A percentile compares a stretch with the other conserved stretches of the same genome.
Conservation (phyloP, 148 eudicot genomes). For the Vaccinium corymbosum region DNA sequence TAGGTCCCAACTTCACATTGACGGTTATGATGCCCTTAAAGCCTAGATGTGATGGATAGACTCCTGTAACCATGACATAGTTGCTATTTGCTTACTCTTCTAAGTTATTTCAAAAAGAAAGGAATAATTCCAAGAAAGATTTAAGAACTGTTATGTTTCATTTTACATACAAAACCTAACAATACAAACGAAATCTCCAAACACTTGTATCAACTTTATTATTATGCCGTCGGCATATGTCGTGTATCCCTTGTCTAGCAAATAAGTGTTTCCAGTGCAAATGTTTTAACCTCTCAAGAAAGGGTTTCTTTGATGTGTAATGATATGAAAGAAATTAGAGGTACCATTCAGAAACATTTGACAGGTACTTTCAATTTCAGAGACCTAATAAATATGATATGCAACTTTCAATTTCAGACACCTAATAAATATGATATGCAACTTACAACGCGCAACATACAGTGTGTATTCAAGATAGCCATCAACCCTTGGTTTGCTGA, state of each 20-base stretch:
- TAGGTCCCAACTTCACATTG: not conserved
- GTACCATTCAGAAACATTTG: slow-evolving; percentile 7
- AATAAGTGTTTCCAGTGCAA: not conserved
- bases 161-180: not conserved
- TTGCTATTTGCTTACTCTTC: not conserved
- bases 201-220: not conserved
- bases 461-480: slow-evolving; percentile 36
- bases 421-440: slow-evolving; percentile 3
- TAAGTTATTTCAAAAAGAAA: not conserved
- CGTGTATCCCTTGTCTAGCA: not conserved
- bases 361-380: not conserved
- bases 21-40: not conserved
- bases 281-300: not conserved
- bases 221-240: not conserved
- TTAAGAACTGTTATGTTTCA: not conserved
- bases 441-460: slow-evolving; percentile 26
- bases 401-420: slow-evolving; percentile 7
- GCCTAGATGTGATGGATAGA: not conserved
- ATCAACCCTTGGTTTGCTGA: slow-evolving; percentile 32
- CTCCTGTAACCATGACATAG: not conserved
- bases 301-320: not conserved
- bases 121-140: no score
- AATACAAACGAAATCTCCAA: not conserved
- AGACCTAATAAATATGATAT: slow-evolving; percentile 5
- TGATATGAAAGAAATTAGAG: not conserved